These are phyloP conservation scores for Lactifluus rugatus DNA, from an alignment of 768 basidiomycete species.

Conservation along the genomic window DNA sequence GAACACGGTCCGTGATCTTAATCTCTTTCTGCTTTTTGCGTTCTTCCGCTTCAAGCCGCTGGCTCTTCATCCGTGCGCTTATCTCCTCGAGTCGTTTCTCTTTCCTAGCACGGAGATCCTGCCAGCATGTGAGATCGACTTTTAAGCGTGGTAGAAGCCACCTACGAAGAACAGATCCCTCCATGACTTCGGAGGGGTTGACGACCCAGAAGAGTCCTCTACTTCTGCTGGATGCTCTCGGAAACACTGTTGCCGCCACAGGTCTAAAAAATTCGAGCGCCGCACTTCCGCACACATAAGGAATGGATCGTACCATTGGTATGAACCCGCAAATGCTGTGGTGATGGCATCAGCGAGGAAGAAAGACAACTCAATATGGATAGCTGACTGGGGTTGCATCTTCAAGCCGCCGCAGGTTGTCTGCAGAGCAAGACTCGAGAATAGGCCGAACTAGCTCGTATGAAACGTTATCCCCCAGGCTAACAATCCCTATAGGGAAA, in stretches of 20 bases:
- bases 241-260: slow-evolving; percentile 19
- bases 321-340: slow-evolving; percentile 15
- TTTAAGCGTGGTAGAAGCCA: slow-evolving; percentile 9
- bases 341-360: neutral
- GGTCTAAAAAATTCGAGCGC: slow-evolving; percentile 10
- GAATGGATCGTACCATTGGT: slow-evolving; percentile 17
- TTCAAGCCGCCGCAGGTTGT: slow-evolving; percentile 62
- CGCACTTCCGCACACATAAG: neutral
- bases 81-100: slow-evolving; percentile 55
- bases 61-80: slow-evolving; percentile 49
- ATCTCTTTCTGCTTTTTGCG: slow-evolving; percentile 71
- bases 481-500: slow-evolving; percentile 48
- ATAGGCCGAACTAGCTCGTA: slow-evolving; percentile 64
- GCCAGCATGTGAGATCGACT: slow-evolving; percentile 6
- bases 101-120: slow-evolving; percentile 42
- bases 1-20: slow-evolving; percentile 61
- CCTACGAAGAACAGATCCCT: slow-evolving; percentile 17
- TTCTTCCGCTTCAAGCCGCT: slow-evolving; percentile 60
- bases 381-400: slow-evolving; percentile 54
- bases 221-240: slow-evolving; percentile 3
- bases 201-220: slow-evolving; percentile 3
- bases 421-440: slow-evolving; percentile 60
- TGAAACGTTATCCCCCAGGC: slow-evolving; percentile 53
- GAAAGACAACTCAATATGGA: neutral
- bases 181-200: slow-evolving; percentile 9